Base-by-base conservation (phyloP, 2,329 filamentous ascomycete genomes). In the Thielaviopsis populi region DNA sequence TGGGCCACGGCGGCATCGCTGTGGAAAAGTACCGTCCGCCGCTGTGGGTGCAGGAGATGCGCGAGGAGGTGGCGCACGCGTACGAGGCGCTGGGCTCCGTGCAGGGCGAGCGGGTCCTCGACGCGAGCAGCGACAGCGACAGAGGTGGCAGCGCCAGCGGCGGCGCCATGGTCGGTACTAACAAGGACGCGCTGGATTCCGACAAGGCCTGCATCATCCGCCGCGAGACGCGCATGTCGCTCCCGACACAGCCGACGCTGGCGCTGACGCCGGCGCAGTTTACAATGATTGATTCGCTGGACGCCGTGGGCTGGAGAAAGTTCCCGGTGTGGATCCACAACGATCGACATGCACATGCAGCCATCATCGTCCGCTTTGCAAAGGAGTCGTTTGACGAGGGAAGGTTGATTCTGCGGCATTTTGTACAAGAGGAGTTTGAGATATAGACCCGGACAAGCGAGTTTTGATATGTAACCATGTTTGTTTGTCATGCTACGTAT, bases 211-310 rank as follows among this genome's bases (percentile, higher is more conserved):
- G 72, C 13, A 68, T 76, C 19, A 73, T 81, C 64, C 73, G 69
- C 59, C 73, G 69, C 53, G 76, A 78, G 68, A 70, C 76, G 42
- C 72, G 75, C 61, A 73, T 73, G 68, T 77, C 76, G 24, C 70
- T 72, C 1, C 72, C 76, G 0, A 75, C 79, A 3, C 46, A 56
- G 67, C 88, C 88, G 0, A 90, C 85, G 0, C 78, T 97, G 63
- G 91, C 91, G 0, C 76, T 97, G 62, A 85, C 88, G 0, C 79
- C 85, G 3, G 82, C 84, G 59, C 92, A 97, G 74, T 95, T 96
- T 71, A 79, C 82, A 59, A 96, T 96, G 83, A 88, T 96, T 67
- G 80, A 87, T 37, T 82, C 84, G 10, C 77, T 97, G 59, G 84
- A 97, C 69, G 72, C 73, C n/a, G 71, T 86, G 1, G 78, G 79